Percentiles rank a stretch among this genome's conserved stretches.
Evolutionary conservation across 1,284 basidiomycete species (phyloP).

Genomic region (Heterobasidion parviporum): DNA sequence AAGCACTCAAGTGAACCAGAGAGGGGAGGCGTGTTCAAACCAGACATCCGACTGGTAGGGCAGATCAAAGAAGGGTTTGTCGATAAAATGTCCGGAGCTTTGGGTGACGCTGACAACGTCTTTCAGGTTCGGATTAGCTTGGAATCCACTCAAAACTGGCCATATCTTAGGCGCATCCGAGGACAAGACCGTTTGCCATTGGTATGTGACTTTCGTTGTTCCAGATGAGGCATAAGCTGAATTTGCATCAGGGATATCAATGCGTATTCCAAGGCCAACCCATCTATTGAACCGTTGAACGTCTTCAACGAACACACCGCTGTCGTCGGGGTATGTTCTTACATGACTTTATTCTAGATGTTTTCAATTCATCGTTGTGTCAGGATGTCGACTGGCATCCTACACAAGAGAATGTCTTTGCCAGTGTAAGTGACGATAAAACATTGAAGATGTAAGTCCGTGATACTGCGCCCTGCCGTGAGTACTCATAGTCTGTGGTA

Average conservation of each 20-base stretch:
- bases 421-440: slow-evolving; percentile 96
- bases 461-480: slow-evolving; percentile 3
- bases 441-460: slow-evolving; percentile 79
- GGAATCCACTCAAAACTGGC: slow-evolving; percentile 81
- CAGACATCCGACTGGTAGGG: slow-evolving; percentile 86
- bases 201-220: slow-evolving; percentile 40
- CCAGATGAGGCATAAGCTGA: slow-evolving; percentile 6
- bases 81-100: slow-evolving; percentile 5
- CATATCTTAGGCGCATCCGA: slow-evolving; percentile 91
- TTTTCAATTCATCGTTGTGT: slow-evolving; percentile 3
- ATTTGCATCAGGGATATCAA: slow-evolving; percentile 72
- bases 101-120: neutral
- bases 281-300: slow-evolving; percentile 72
- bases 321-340: slow-evolving; percentile 72
- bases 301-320: slow-evolving; percentile 86
- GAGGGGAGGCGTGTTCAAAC: slow-evolving; percentile 75
- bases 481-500: slow-evolving; percentile 23
- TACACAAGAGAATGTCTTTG: slow-evolving; percentile 80
- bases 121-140: slow-evolving; percentile 82
- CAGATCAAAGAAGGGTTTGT: slow-evolving; percentile 90
- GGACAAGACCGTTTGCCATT: slow-evolving; percentile 94
- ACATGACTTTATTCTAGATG: neutral
- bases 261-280: slow-evolving; percentile 77
- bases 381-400: slow-evolving; percentile 98
- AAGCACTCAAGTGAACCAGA: slow-evolving; percentile 94